Evolutionary conservation across 1,139 yeast species (phyloP).

Genomic region (Lodderomyces metapsilosis): DNA sequence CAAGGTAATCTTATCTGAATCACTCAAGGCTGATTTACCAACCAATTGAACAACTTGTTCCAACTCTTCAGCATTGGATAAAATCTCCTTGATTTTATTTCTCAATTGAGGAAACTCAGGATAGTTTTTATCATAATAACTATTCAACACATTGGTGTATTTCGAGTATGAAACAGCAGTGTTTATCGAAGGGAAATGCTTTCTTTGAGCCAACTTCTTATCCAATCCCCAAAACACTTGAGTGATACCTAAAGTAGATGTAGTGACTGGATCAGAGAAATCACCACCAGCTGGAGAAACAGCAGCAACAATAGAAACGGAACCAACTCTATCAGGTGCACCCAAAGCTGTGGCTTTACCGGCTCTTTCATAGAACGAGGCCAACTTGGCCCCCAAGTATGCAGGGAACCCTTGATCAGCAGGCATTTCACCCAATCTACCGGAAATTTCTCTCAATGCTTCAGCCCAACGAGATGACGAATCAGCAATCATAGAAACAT

Average conservation of each 20-base stretch:
- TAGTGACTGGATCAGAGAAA: conserved; percentile 99
- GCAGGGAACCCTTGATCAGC: conserved; percentile 99
- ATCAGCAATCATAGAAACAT: conserved; percentile 99
- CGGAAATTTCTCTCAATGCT: conserved; percentile 98
- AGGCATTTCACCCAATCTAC: conserved; percentile 99
- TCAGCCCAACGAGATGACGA: conserved; percentile 99
- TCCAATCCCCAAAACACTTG: conserved; percentile 99
- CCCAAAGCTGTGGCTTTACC: conserved; percentile 96
- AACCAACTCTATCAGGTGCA: conserved; percentile 93
- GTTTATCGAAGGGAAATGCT: conserved; percentile 98
- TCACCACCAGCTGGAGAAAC: conserved; percentile 99
- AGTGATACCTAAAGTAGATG: conserved; percentile 96
- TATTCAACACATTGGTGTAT: conserved; percentile 83
- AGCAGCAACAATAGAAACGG: conserved; percentile 98
- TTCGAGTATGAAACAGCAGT: conserved; percentile 95
- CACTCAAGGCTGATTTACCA: conserved; percentile 96
- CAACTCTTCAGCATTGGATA: conserved; percentile 95
- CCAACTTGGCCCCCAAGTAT: conserved; percentile 95
- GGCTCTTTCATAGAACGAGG: conserved; percentile 99
- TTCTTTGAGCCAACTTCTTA: conserved; percentile 98
- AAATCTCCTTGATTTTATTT: conserved; percentile 87
- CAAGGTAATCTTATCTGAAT: conserved; percentile 91
- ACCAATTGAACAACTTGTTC: conserved; percentile 99
- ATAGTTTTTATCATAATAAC: conserved; percentile 80
- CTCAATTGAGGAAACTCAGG: conserved; percentile 92